phyloP scores from a whole-genome alignment of 176 grass and related monocot genomes.

The Puccinellia tenuiflora region DNA sequence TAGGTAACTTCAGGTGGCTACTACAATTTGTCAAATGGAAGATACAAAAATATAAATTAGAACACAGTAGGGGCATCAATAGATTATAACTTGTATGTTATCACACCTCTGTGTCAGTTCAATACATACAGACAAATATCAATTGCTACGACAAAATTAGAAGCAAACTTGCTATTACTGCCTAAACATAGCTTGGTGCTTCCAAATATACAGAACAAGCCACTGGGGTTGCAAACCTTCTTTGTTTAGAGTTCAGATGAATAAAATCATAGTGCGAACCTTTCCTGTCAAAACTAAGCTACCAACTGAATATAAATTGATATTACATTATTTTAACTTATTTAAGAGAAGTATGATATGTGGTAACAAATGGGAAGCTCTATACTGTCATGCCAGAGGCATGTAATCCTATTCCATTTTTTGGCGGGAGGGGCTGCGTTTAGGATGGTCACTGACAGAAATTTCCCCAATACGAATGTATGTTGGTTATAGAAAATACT shows the following conservation, averaged over 20 bases:
- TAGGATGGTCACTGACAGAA: conserved; percentile 5
- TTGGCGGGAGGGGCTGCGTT: neutral
- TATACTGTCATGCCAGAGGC: neutral
- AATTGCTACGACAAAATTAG: neutral
- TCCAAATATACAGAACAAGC: neutral
- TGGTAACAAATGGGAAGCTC: neutral
- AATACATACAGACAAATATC: neutral
- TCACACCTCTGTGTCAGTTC: neutral
- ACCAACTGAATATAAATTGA: neutral
- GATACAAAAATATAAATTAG: neutral
- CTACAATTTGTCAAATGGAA: neutral
- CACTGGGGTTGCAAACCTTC: neutral
- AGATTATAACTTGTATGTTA: neutral
- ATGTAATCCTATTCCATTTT: neutral
- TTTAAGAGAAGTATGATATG: neutral
- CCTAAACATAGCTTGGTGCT: neutral
- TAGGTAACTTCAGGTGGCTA: neutral
- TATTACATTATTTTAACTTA: neutral
- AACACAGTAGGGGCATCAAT: neutral
- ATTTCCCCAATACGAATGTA: neutral
- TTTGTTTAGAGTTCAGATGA: neutral
- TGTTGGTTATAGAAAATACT: neutral
- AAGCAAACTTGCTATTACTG: neutral
- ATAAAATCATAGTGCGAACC: conserved; percentile 1
- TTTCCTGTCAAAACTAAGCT: conserved; percentile 16